Base-by-base conservation (phyloP, 2,329 filamentous ascomycete species). In the Xylaria sp. region DNA sequence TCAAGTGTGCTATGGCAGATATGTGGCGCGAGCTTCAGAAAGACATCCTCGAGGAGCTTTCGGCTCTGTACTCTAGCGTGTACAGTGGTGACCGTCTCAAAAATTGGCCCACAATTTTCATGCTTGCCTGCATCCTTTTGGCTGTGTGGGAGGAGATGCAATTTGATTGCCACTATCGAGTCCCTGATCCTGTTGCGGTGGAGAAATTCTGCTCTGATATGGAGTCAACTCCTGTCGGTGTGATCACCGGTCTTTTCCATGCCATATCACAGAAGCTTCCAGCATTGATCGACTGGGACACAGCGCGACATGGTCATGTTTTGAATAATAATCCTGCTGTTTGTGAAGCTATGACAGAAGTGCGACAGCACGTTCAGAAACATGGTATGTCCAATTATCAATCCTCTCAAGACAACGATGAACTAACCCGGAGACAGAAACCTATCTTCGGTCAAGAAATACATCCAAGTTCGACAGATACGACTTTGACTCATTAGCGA, bases 41-140 rank as follows among this genome's bases (percentile, higher is more conserved):
- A 84, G 95, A 97, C 75, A 94, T 97, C 43, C 86, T 98, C 2
- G 94, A 97, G 83, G 95, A 98, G 83, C 87, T 98, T 1, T 97
- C 95, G 1, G 84, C 89, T 7, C 87, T 98, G 15, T 98, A 97
- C 86, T 97, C 93, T n/a, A 97, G 94, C 72, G 95, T 98, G 52
- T 98, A 98, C 86, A 97, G 92, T 75, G 95, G 95, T 67, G 95
- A 97, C 80, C 95, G 97, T 81, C 89, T 97, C 75, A 97, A 97
- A 89, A 97, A 97, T 84, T 98, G 95, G 95, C 95, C 95, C 1
- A 97, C 94, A 57, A 98, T 98, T 79, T 98, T 97, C 86, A 97
- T 98, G 88, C 86, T 97, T 64, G 95, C 94, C 10, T 94, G 93
- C 4, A 96, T 98, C 71, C 88, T 98, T 39, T 86, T 98, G 56